phyloP scores from a whole-genome alignment of 2,329 filamentous ascomycete species.

The Podosphaera leucotricha region DNA sequence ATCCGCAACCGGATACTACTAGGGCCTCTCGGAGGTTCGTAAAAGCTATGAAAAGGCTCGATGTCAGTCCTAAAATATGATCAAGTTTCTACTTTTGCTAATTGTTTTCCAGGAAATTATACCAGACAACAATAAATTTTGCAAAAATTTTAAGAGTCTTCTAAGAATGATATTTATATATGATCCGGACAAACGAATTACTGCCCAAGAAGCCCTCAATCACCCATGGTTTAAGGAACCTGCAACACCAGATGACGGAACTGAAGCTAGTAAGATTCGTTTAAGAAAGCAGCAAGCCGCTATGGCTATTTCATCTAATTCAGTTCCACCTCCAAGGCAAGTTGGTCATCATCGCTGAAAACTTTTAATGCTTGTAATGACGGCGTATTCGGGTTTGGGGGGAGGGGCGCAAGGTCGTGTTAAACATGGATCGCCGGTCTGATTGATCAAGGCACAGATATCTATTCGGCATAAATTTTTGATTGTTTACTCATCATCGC shows the following conservation, averaged over 20 bases:
- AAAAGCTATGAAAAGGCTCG: slow-evolving; percentile 45
- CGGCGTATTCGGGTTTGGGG: slow-evolving; percentile 3
- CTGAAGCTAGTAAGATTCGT: slow-evolving; percentile 41
- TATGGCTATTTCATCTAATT: slow-evolving; percentile 4
- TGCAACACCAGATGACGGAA: slow-evolving; percentile 39
- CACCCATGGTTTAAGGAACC: slow-evolving; percentile 46
- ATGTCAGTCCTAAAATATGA: slow-evolving; percentile 21
- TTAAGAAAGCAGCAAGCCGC: slow-evolving; percentile 11
- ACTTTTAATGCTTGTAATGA: slow-evolving; percentile 7
- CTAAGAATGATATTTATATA: slow-evolving; percentile 45
- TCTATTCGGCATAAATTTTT: not conserved
- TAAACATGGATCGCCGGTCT: not conserved
- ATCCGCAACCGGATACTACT: slow-evolving; percentile 38
- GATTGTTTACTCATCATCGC: not conserved
- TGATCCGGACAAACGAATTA: slow-evolving; percentile 39
- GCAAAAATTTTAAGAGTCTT: slow-evolving; percentile 38
- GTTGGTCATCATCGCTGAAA: slow-evolving; percentile 12
- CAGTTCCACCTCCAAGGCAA: slow-evolving; percentile 5
- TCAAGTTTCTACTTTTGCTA: not conserved
- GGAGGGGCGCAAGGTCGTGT: slow-evolving; percentile 2
- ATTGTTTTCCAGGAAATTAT: slow-evolving; percentile 35
- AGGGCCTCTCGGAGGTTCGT: slow-evolving; percentile 42
- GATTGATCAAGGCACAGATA: not conserved
- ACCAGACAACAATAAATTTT: slow-evolving; percentile 32
- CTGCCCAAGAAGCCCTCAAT: slow-evolving; percentile 39